A percentile compares a stretch with the other conserved stretches of the same genome.
Conservation (phyloP, 371 early-diverging fungal species). For the Syncephalis fuscata region DNA sequence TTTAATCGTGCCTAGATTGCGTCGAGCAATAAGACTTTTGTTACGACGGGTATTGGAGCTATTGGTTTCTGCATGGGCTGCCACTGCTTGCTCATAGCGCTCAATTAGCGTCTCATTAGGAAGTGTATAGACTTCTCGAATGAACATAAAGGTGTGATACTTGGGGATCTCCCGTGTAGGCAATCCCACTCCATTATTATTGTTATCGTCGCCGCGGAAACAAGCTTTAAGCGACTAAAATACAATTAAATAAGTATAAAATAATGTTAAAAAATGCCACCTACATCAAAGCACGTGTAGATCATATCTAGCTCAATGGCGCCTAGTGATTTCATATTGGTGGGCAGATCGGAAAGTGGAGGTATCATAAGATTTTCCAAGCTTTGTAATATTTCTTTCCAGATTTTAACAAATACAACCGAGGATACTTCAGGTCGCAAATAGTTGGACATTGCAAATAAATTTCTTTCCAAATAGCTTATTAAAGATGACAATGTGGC, state of each 20-base stretch:
- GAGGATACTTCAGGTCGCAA: conserved; percentile 66
- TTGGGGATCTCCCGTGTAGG: conserved; percentile 54
- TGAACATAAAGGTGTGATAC: conserved; percentile 44
- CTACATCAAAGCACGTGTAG: conserved; percentile 48
- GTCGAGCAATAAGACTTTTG: conserved; percentile 10
- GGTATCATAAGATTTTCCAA: conserved; percentile 65
- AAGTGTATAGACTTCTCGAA: conserved; percentile 39
- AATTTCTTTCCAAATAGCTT: conserved; percentile 75
- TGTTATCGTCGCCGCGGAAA: conserved; percentile 61
- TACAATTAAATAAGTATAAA: too few relatives aligned
- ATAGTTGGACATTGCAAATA: conserved; percentile 54
- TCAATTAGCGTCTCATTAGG: conserved; percentile 37
- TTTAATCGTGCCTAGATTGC: conserved; percentile 7
- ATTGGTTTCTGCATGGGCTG: conserved; percentile 15
- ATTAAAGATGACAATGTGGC: conserved; percentile 52
- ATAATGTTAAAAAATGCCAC: conserved; percentile 40
- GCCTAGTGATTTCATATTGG: conserved; percentile 28
- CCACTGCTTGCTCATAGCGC: conserved; percentile 28
- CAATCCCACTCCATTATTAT: conserved; percentile 56
- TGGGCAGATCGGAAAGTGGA: conserved; percentile 44
- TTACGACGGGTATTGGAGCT: conserved; percentile 14
- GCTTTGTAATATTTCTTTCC: conserved; percentile 66
- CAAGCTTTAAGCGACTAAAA: too few relatives aligned
- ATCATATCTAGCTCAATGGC: conserved; percentile 56
- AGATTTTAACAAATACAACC: conserved; percentile 58